Base-by-base conservation (phyloP, 208 protist species). In the Crithidia brevicula region DNA sequence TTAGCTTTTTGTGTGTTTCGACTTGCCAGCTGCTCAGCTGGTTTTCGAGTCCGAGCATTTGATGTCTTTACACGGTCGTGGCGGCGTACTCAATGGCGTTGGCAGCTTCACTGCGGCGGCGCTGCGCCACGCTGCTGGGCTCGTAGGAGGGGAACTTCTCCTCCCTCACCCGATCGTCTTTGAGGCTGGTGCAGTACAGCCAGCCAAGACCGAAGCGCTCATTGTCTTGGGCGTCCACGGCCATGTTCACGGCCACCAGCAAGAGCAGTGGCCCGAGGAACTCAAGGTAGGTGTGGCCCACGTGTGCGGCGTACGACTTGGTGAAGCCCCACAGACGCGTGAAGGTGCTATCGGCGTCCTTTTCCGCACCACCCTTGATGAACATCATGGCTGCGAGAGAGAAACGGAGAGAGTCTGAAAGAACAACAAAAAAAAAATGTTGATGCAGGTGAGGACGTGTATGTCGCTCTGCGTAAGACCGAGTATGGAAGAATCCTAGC, bases 201-300 rank as follows among this genome's bases (percentile, higher is more conserved):
- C 90, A 95, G 27, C 81, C 68, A 10, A 95, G 87, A 5, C 90
- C 90, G 60, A 95, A 92, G 27, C 74, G 77, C 52, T 93, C 90
- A 62, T 75, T 81, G 74, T 95, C 90, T 33, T 84, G 77, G n/a
- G 50, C 60, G 42, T 82, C 76, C 20, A 91, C 49, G 15, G 78
- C 81, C 72, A 81, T 77, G 71, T 81, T 82, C 22, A 83, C 80
- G 0, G 76, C 79, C 2, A 89, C 61, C 34, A 93, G 57, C 18
- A 92, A 47, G 22, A 79, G 65, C 11, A 86, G 47, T 5, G 90
- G 86, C 15, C 67, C 74, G 8, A 83, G 51, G 49, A 95, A 91
- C 47, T 62, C 47, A 8, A 93, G 70, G 59, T 90, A 92, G 28
- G 71, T 54, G 27, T 54, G 33, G 9, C 58, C 72, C 20, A 93